Conservation (phyloP, 129 eudicot species). For the Daucus carota region DNA sequence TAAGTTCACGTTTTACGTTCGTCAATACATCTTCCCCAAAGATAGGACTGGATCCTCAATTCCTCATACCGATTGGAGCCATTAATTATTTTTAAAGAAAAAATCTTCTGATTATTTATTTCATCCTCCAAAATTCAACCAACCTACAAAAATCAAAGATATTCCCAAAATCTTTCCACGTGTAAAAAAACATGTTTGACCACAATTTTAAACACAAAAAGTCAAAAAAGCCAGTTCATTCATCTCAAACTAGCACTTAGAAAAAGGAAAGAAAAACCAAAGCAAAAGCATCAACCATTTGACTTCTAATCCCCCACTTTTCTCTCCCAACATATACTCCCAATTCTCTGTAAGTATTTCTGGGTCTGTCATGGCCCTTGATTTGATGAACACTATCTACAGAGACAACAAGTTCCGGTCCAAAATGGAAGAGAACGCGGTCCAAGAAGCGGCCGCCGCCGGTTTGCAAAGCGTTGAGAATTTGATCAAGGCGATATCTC, state of each 20-base stretch:
- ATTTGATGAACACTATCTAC: slow-evolving; percentile 36
- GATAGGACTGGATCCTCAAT: not conserved
- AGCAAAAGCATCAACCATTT: not conserved
- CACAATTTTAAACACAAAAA: not conserved
- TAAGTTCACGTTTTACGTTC: no score
- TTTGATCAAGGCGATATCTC: slow-evolving; percentile 56
- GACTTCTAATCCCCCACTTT: not conserved
- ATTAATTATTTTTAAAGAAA: no score
- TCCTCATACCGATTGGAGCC: no score
- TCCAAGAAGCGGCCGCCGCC: slow-evolving; percentile 81
- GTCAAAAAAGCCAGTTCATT: not conserved
- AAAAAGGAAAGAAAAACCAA: not conserved
- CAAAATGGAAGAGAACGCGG: slow-evolving; percentile 62
- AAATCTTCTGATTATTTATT: not conserved
- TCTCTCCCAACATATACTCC: not conserved
- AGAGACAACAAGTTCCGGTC: slow-evolving; percentile 23
- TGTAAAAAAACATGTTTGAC: not conserved
- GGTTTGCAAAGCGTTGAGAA: slow-evolving; percentile 86
- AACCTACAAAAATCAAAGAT: not conserved
- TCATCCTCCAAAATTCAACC: not conserved
- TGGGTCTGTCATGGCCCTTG: slow-evolving; percentile 57
- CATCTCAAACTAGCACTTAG: slow-evolving; percentile 2
- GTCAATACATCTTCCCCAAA: not conserved
- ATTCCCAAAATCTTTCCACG: not conserved
- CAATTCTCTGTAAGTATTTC: not conserved